Evolutionary conservation across 2,329 filamentous ascomycete genomes (phyloP), one percentile per base, ranked within the genome.

Genomic region (Aspergillus ruber): DNA sequence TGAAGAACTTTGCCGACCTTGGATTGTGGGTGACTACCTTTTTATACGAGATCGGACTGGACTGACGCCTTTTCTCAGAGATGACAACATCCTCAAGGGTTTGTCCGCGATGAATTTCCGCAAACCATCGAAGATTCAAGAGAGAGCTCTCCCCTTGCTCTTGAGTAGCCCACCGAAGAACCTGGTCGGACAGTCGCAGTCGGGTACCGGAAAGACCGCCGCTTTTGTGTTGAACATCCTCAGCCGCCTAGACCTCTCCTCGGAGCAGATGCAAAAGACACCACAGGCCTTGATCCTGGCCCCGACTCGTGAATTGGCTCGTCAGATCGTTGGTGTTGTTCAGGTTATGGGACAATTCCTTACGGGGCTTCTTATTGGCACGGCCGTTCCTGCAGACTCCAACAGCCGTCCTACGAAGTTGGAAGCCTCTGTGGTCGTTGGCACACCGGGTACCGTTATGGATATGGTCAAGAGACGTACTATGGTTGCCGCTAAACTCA

Each of bases 121-220:
- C 62, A 95, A 94, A 70, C 93, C 93, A 0, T 97, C 93, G 48
- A 98, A 98, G 74, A 95, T 98, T 56, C 93, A 98, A 74, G 93
- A 95, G 69, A 88, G 86, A 59, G 93, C 93, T 1, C 80, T 98
- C 15, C 93, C 93, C 23, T 78, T 98, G 47, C 86, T 98, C 63
- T 80, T 98, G 54, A 75, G 80, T 59, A 77, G 95, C 63, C 91
- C 93, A n/a, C 86, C 91, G 0, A 79, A 79, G 55, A 97, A 97
- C 71, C 86, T 98, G 80, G 91, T 98, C 63, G 93, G 90, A 3
- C 93, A 98, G 72, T 98, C 93, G n/a, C 93, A 98, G 70, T 98
- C 93, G 2, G 93, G 93, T 59, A 98, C 93, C 17, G 93, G 93
- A 63, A 98, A 98, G 77, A 98, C 93, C 0, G 93, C 90, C 17